phyloP scores from a whole-genome alignment of 2,329 filamentous ascomycete species.

The Penicillium sp. region DNA sequence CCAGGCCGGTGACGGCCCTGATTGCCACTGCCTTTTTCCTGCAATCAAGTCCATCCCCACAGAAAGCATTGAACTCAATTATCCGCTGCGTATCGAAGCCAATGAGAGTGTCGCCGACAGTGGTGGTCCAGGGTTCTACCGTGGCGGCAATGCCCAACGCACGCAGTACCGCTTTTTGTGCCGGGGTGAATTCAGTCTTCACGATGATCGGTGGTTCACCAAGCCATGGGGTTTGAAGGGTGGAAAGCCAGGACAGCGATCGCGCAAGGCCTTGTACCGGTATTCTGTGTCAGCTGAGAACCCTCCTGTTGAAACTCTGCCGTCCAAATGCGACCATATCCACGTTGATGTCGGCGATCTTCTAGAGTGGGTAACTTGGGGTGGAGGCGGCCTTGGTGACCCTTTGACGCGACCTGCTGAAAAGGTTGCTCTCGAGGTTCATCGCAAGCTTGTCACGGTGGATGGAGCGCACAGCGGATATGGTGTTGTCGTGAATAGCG shows the following conservation, averaged over 20 bases:
- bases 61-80: conserved; percentile 53
- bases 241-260: conserved; percentile 48
- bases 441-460: conserved; percentile 47
- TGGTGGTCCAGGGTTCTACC: conserved; percentile 52
- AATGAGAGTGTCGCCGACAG: conserved; percentile 53
- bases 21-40: conserved; percentile 55
- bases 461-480: conserved; percentile 48
- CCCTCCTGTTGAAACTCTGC: conserved; percentile 39
- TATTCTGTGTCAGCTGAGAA: conserved; percentile 40
- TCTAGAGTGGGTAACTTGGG: conserved; percentile 55
- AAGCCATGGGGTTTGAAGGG: conserved; percentile 54
- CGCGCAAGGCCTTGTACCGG: conserved; percentile 47
- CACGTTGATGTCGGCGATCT: conserved; percentile 50
- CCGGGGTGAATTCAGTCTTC: conserved; percentile 51
- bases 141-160: conserved; percentile 53
- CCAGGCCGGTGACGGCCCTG: conserved; percentile 51
- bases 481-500: conserved; percentile 47
- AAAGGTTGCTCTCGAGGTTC: conserved; percentile 51
- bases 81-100: conserved; percentile 51
- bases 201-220: conserved; percentile 54
- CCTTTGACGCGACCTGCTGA: conserved; percentile 47
- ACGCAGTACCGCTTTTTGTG: conserved; percentile 52
- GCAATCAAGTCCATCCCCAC: conserved; percentile 55
- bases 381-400: conserved; percentile 53
- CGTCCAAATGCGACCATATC: conserved; percentile 54